Percentiles rank a stretch among this genome's conserved stretches.
Conservation (phyloP, 306 rosid species). For the Potentilla sterilis region DNA sequence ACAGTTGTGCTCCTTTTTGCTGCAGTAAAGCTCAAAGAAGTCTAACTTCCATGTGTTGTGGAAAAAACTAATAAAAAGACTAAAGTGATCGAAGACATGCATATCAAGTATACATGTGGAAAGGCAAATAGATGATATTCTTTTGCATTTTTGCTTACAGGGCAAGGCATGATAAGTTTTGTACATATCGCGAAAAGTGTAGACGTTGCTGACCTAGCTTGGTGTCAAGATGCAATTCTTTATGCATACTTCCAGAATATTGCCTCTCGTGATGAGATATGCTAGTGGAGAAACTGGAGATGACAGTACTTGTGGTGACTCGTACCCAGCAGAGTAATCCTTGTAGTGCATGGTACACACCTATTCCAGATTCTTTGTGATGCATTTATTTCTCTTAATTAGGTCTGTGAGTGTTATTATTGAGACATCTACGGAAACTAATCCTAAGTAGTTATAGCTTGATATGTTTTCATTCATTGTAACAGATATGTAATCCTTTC, state of each 20-base stretch:
- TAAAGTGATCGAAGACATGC: background rate
- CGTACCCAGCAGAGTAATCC: conserved; percentile 68
- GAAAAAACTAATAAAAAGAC: background rate
- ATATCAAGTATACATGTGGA: background rate
- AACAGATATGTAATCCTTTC: too few species aligned
- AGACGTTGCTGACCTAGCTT: conserved; percentile 54
- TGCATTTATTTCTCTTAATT: background rate
- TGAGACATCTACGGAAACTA: too few species aligned
- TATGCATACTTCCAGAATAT: conserved; percentile 97
- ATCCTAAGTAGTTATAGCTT: too few species aligned
- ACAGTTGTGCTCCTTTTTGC: background rate
- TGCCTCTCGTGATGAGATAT: conserved; percentile 72
- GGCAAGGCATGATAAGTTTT: conserved; percentile 76
- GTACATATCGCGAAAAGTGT: conserved; percentile 66
- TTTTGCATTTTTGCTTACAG: conserved; percentile 36
- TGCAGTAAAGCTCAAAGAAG: background rate
- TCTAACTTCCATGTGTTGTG: background rate
- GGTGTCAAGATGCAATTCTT: conserved; percentile 73
- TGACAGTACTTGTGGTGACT: conserved; percentile 68
- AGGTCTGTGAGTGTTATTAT: conserved; percentile 10
- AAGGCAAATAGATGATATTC: conserved; percentile 4
- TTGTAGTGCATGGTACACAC: conserved; percentile 75
- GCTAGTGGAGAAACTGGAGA: conserved; percentile 77
- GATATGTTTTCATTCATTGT: too few species aligned
- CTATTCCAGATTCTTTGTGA: conserved; percentile 18